phyloP scores from a whole-genome alignment of 352 stramenopile genomes.

The Phytopythium ostracodes region DNA sequence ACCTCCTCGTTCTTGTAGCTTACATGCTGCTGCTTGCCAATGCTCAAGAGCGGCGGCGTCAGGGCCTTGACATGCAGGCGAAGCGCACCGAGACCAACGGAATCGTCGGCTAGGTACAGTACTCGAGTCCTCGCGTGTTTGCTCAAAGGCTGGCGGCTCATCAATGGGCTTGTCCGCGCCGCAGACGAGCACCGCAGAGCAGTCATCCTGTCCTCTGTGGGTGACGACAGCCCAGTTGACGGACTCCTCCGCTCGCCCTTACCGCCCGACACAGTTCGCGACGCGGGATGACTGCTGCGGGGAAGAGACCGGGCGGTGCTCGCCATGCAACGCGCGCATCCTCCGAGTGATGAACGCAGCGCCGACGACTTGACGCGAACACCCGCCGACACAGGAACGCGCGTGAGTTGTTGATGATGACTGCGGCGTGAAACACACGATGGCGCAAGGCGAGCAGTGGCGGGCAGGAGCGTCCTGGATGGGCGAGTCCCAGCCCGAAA shows the following conservation, averaged over 20 bases:
- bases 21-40: not conserved
- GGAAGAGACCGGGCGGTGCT: not conserved
- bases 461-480: not conserved
- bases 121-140: too few relatives aligned
- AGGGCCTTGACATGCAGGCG: too few relatives aligned
- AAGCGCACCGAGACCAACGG: not conserved
- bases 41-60: too few relatives aligned
- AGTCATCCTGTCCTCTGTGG: not conserved
- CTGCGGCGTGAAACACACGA: too few relatives aligned
- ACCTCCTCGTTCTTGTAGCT: not conserved
- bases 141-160: not conserved
- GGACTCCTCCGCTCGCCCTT: too few relatives aligned
- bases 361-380: not conserved
- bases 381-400: not conserved
- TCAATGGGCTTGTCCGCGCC: not conserved
- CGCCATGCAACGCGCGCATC: too few relatives aligned
- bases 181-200: not conserved
- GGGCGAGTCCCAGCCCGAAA: not conserved
- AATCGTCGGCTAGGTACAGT: not conserved
- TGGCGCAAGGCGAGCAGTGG: too few relatives aligned
- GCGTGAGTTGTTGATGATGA: not conserved
- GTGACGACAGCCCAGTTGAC: too few relatives aligned
- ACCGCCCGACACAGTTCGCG: not conserved
- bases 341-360: not conserved
- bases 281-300: not conserved